A percentile compares a stretch with the other conserved stretches of the same genome.
These are phyloP conservation scores for Neurospora cerealis DNA, from an alignment of 495 filamentous ascomycete species.

Conservation along the genomic window DNA sequence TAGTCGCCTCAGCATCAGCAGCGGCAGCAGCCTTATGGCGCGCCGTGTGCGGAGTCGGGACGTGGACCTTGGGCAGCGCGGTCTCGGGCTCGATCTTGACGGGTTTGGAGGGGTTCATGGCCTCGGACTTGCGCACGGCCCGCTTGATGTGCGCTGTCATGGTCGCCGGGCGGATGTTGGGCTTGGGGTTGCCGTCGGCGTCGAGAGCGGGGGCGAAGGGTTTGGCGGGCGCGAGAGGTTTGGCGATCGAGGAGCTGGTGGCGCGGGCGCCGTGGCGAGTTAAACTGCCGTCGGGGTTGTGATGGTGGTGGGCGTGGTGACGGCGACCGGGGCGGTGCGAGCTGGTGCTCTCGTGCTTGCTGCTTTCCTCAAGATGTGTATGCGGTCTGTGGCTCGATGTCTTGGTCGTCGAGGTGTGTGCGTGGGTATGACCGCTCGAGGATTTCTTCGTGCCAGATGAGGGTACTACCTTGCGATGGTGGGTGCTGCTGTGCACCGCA, in stretches of 20 bases:
- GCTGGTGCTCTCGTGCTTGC: slow-evolving; percentile 1
- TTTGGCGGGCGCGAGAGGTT: not conserved
- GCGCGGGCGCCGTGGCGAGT: slow-evolving; percentile 1
- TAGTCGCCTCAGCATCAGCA: not conserved
- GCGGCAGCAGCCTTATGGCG: not conserved
- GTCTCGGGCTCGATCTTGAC: not conserved
- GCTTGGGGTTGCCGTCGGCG: not conserved
- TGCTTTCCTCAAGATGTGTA: not conserved
- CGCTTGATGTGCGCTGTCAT: slow-evolving; percentile 13
- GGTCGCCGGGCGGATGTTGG: slow-evolving; percentile 11
- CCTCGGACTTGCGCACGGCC: slow-evolving; percentile 12
- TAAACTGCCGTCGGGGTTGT: slow-evolving; percentile 2
- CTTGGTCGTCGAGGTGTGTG: not conserved
- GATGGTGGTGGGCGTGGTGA: not conserved
- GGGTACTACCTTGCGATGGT: not conserved
- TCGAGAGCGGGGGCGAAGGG: not conserved
- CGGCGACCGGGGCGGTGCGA: not conserved
- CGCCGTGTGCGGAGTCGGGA: not conserved
- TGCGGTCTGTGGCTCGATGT: not conserved
- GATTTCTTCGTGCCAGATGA: not conserved
- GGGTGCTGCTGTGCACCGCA: not conserved
- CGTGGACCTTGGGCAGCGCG: not conserved
- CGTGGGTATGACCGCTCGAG: not conserved
- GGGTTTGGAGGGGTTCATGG: not conserved
- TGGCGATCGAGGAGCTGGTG: slow-evolving; percentile 3